phyloP scores from a whole-genome alignment of 2,329 filamentous ascomycete genomes.

The Alternaria ethzedia region DNA sequence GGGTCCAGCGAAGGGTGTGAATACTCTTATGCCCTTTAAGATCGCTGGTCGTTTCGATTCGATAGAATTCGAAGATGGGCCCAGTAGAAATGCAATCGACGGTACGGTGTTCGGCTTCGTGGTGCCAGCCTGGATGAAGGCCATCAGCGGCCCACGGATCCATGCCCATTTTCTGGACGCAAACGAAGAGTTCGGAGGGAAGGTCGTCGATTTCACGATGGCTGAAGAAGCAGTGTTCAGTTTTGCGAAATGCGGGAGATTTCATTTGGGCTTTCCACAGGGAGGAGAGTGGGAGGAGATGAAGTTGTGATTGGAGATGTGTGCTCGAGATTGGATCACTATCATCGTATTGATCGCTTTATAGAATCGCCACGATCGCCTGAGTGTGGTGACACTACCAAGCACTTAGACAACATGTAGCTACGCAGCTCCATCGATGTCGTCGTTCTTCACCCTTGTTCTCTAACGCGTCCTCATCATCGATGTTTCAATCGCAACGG shows the following conservation, averaged over 20 bases:
- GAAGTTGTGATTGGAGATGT: background rate
- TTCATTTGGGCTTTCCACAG: conserved; percentile 53
- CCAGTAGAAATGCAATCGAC: conserved; percentile 36
- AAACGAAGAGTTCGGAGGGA: conserved; percentile 42
- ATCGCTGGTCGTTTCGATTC: conserved; percentile 46
- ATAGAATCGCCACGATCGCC: conserved; percentile 34
- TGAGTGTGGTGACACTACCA: background rate
- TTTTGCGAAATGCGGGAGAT: conserved; percentile 51
- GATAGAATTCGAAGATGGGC: conserved; percentile 31
- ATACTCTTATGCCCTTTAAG: conserved; percentile 51
- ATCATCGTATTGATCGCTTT: conserved; percentile 51
- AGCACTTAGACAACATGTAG: background rate
- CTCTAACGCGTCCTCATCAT: background rate
- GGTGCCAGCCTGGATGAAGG: conserved; percentile 50
- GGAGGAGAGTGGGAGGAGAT: conserved; percentile 51
- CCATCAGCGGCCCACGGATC: conserved; percentile 49
- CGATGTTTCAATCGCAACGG: background rate
- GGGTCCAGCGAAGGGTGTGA: conserved; percentile 36
- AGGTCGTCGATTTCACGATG: conserved; percentile 48
- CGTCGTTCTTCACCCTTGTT: background rate
- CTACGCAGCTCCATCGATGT: background rate
- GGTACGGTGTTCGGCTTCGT: conserved; percentile 52
- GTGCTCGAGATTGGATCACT: conserved; percentile 43
- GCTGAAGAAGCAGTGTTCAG: conserved; percentile 42
- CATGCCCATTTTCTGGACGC: conserved; percentile 46